Evolutionary conservation across 2,329 filamentous ascomycete species (phyloP).

Genomic region (Knufia petricola): DNA sequence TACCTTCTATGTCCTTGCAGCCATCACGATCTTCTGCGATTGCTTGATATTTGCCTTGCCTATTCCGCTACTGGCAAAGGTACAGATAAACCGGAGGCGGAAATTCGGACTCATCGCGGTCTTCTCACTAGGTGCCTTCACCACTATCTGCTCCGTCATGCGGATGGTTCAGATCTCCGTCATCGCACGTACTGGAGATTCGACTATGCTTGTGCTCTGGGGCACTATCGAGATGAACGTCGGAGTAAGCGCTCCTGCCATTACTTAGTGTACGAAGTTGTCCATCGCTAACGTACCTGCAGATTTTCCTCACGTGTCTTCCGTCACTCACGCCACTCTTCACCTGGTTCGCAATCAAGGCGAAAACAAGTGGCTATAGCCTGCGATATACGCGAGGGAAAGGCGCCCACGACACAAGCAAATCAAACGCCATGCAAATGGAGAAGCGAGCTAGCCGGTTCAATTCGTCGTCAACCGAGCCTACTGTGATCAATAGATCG

Average conservation of each 20-base stretch:
- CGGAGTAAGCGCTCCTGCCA: too few species aligned
- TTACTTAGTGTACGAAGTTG: constrained; percentile 21
- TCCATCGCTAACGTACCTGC: background rate
- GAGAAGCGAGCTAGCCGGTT: too few species aligned
- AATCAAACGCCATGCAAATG: background rate
- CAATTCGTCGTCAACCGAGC: background rate
- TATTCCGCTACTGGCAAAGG: constrained; percentile 40
- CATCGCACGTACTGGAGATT: constrained; percentile 42
- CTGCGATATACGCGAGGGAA: background rate
- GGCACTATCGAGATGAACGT: constrained; percentile 50
- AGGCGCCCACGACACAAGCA: background rate
- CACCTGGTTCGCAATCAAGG: constrained; percentile 4
- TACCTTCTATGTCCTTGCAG: constrained; percentile 44
- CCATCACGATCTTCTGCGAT: constrained; percentile 44
- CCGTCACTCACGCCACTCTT: constrained; percentile 27
- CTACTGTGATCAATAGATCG: background rate
- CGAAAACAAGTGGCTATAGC: background rate
- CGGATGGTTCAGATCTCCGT: constrained; percentile 44
- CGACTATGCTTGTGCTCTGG: constrained; percentile 49
- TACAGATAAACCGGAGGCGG: constrained; percentile 41
- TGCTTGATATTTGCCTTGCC: constrained; percentile 42
- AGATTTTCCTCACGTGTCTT: constrained; percentile 31
- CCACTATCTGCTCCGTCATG: constrained; percentile 46
- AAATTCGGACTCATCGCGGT: constrained; percentile 44
- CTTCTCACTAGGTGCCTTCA: constrained; percentile 46